A percentile compares a stretch with the other conserved stretches of the same genome.
phyloP scores from a whole-genome alignment of 2,329 filamentous ascomycete genomes.

The Xylariaceae sp. region DNA sequence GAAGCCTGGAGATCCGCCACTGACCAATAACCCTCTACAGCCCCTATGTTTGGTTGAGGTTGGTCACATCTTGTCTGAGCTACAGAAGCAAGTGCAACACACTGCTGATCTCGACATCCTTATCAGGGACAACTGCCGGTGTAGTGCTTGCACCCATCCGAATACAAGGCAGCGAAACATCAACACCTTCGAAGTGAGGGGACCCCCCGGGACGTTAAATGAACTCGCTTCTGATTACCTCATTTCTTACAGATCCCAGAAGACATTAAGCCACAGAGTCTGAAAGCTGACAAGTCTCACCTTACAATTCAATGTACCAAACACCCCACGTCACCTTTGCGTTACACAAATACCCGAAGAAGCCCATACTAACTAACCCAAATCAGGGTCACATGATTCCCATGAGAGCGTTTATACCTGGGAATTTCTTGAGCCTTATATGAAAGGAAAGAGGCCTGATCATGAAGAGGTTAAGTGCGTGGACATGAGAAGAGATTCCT shows the following conservation, averaged over 20 bases:
- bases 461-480: conserved; percentile 31
- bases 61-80: conserved; percentile 6
- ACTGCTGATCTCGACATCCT: conserved; percentile 14
- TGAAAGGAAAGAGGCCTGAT: conserved; percentile 29
- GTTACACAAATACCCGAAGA: too few relatives aligned
- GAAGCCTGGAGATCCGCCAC: background rate
- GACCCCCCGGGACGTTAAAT: conserved; percentile 41
- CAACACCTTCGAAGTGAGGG: conserved; percentile 59
- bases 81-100: background rate
- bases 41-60: conserved; percentile 38
- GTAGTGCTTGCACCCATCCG: conserved; percentile 59
- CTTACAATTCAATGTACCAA: conserved; percentile 50
- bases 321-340: too few relatives aligned
- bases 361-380: conserved; percentile 13
- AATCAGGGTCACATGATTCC: conserved; percentile 51
- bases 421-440: conserved; percentile 53
- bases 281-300: conserved; percentile 32
- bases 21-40: conserved; percentile 20
- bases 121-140: conserved; percentile 66
- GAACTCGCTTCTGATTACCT: too few relatives aligned
- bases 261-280: conserved; percentile 34
- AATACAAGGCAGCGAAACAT: conserved; percentile 65
- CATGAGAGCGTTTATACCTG: conserved; percentile 65
- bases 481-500: background rate
- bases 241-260: too few relatives aligned